Percentiles rank a stretch among this genome's conserved stretches.
Evolutionary conservation across 2,329 filamentous ascomycete genomes (phyloP).

Genomic region (Aspergillus sp.): DNA sequence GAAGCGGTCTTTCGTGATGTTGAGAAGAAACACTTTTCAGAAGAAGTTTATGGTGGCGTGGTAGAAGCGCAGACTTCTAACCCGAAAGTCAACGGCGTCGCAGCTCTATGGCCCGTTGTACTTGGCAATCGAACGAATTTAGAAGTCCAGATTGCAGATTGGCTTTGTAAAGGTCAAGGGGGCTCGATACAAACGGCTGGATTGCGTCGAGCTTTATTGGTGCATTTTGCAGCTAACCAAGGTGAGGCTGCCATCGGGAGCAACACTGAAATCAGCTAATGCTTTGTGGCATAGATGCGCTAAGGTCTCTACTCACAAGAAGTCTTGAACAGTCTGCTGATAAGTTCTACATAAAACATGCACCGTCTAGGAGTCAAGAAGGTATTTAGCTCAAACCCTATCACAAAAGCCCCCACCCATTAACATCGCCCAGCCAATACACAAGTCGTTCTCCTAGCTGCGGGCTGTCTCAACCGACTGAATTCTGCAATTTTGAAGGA

Average conservation of each 20-base stretch:
- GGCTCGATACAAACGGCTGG: constrained; percentile 62
- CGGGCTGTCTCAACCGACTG: constrained; percentile 68
- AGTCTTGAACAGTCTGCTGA: constrained; percentile 74
- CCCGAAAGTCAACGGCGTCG: constrained; percentile 51
- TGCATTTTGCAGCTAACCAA: constrained; percentile 51
- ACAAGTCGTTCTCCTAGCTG: constrained; percentile 71
- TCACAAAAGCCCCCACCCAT: constrained; percentile 2
- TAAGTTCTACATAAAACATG: constrained; percentile 78
- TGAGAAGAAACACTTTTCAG: constrained; percentile 35
- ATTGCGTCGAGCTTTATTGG: constrained; percentile 63
- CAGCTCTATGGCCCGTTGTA: constrained; percentile 52
- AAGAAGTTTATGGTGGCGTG: constrained; percentile 10
- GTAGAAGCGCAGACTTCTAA: constrained; percentile 4
- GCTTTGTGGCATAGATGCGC: constrained; percentile 28
- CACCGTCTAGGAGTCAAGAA: constrained; percentile 82
- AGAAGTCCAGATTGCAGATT: constrained; percentile 55
- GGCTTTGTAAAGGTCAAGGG: constrained; percentile 61
- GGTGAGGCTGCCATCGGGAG: constrained; percentile 25
- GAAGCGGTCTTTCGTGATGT: constrained; percentile 43
- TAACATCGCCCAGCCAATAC: constrained; percentile 60
- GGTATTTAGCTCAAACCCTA: constrained; percentile 43
- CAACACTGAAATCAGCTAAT: background rate
- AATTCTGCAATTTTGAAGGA: constrained; percentile 63
- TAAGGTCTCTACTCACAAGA: constrained; percentile 56
- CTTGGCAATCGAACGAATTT: constrained; percentile 45